phyloP scores from a whole-genome alignment of 2,329 filamentous ascomycete genomes.

The Cephalotrichum gorgonifer region DNA sequence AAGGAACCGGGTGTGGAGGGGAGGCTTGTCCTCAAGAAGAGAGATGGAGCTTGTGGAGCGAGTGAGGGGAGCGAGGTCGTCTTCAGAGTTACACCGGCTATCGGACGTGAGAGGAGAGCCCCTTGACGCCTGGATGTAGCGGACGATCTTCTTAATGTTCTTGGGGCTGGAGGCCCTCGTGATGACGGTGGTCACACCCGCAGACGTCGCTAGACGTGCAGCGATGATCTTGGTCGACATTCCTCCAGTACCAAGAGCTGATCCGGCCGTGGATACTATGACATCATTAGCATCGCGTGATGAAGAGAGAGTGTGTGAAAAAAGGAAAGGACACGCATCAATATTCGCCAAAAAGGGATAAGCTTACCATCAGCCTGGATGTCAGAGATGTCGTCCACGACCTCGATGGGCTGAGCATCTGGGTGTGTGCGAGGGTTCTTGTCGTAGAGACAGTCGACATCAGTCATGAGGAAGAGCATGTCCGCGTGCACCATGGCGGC shows the following conservation, averaged over 20 bases:
- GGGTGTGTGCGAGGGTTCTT: conserved; percentile 83
- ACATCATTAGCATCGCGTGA: conserved; percentile 9
- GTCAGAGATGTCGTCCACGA: conserved; percentile 78
- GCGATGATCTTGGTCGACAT: conserved; percentile 98
- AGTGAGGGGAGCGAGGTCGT: conserved; percentile 16
- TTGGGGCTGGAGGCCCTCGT: conserved; percentile 88
- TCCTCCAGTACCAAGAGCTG: conserved; percentile 80
- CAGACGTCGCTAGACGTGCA: conserved; percentile 82
- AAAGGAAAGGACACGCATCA: no score
- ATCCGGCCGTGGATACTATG: conserved; percentile 77
- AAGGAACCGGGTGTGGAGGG: conserved; percentile 87
- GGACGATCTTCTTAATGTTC: conserved; percentile 81
- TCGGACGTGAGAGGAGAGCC: conserved; percentile 11
- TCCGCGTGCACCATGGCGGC: conserved; percentile 96
- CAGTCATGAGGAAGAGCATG: conserved; percentile 96
- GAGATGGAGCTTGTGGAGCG: conserved; percentile 31
- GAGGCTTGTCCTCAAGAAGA: conserved; percentile 33
- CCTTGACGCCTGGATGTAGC: conserved; percentile 56
- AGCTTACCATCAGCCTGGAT: conserved; percentile 67
- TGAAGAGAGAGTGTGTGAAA: neutral
- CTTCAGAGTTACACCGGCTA: conserved; percentile 8
- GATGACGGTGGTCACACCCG: conserved; percentile 91
- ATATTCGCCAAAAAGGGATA: neutral
- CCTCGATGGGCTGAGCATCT: conserved; percentile 80
- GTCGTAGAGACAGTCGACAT: conserved; percentile 95